These are phyloP conservation scores for Metroxylon sagu DNA, from an alignment of 176 grass and related monocot genomes.

Conservation along the genomic window DNA sequence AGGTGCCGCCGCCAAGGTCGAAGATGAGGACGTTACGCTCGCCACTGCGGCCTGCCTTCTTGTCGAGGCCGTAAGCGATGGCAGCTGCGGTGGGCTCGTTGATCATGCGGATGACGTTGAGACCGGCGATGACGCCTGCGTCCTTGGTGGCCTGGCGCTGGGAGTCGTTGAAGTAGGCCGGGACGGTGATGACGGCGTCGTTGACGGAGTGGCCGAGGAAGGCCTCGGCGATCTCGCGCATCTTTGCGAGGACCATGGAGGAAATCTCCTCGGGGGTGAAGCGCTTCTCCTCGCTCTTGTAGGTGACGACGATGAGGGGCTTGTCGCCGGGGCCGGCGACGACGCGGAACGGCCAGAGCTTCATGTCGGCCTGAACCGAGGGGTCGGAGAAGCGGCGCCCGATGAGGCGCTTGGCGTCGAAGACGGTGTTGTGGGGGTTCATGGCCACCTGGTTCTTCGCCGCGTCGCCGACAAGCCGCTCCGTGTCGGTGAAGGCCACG, in stretches of 20 bases:
- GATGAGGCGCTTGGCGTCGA: slow-evolving; percentile 20
- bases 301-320: slow-evolving; percentile 16
- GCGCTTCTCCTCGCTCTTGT: slow-evolving; percentile 23
- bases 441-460: slow-evolving; percentile 19
- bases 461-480: slow-evolving; percentile 13
- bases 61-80: slow-evolving; percentile 23
- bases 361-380: slow-evolving; percentile 16
- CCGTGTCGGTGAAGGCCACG: slow-evolving; percentile 15
- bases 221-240: slow-evolving; percentile 21
- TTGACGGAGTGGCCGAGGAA: slow-evolving; percentile 22
- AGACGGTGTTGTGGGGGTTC: slow-evolving; percentile 24
- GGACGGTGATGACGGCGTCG: slow-evolving; percentile 15
- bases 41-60: slow-evolving; percentile 10
- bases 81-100: slow-evolving; percentile 12
- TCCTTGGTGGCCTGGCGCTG: slow-evolving; percentile 26
- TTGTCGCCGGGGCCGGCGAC: slow-evolving; percentile 4
- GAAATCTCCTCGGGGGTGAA: slow-evolving; percentile 22
- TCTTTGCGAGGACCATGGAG: slow-evolving; percentile 21
- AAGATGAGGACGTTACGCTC: slow-evolving; percentile 25
- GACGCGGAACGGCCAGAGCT: slow-evolving; percentile 17
- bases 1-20: slow-evolving; percentile 22
- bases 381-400: slow-evolving; percentile 12
- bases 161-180: slow-evolving; percentile 23
- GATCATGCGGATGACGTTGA: slow-evolving; percentile 24
- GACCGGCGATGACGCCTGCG: slow-evolving; percentile 7